Evolutionary conservation across 257 asterid genomes (phyloP).

Genomic region (Solanum ahanhuiri): DNA sequence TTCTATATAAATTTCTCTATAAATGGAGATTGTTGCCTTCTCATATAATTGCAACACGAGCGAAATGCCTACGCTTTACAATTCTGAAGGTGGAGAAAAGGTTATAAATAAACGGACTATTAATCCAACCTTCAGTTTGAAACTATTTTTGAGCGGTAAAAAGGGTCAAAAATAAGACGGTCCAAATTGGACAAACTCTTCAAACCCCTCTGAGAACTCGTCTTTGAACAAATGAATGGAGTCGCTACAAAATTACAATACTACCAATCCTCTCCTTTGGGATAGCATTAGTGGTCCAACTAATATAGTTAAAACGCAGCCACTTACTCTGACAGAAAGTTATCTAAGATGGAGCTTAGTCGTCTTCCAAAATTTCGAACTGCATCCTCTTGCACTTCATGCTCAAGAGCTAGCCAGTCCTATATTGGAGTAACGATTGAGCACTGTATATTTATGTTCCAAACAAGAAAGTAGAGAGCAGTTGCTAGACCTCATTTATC

Average conservation of each 20-base stretch:
- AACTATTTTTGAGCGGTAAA: neutral
- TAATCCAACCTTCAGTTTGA: neutral
- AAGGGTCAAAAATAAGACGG: neutral
- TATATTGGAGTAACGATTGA: conserved; percentile 9
- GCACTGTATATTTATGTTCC: neutral
- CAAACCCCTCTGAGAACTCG: neutral
- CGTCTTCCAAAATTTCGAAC: conserved; percentile 36
- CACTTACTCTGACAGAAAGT: conserved; percentile 39
- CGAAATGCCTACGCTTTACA: neutral
- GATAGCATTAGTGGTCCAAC: neutral
- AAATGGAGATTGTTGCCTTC: neutral
- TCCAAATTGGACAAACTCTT: neutral
- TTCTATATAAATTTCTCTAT: neutral
- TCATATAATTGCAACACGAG: neutral
- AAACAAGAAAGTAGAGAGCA: neutral
- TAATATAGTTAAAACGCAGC: neutral
- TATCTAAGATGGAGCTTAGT: conserved; percentile 31
- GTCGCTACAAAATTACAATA: neutral
- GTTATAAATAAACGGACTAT: neutral
- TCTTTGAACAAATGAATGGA: neutral
- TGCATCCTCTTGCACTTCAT: conserved; percentile 28
- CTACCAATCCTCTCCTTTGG: neutral
- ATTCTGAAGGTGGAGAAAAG: neutral
- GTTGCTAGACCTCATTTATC: conserved; percentile 22
- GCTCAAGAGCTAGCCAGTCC: conserved; percentile 39